These are phyloP conservation scores for Pisolithus orientalis DNA, from an alignment of 768 basidiomycete species.

Conservation along the genomic window DNA sequence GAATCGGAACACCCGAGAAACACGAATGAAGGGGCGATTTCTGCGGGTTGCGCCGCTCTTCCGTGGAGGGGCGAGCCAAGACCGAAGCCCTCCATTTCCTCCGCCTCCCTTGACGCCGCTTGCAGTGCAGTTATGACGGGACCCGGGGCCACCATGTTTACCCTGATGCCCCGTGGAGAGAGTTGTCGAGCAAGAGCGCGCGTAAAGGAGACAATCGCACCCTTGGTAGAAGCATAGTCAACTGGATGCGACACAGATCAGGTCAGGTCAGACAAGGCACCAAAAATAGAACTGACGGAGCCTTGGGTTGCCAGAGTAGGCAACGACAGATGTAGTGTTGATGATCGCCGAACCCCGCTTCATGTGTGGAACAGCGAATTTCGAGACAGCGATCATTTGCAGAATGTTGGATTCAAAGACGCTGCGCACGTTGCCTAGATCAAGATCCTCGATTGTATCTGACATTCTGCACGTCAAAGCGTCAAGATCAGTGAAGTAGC, in stretches of 20 bases:
- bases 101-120: conserved; percentile 44
- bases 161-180: conserved; percentile 50
- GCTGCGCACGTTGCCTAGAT: conserved; percentile 46
- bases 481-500: neutral
- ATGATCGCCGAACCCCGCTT: conserved; percentile 53
- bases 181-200: conserved; percentile 48
- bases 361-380: conserved; percentile 52
- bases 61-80: conserved; percentile 45
- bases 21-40: conserved; percentile 47
- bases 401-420: conserved; percentile 55
- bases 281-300: conserved; percentile 18
- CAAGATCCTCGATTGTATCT: conserved; percentile 41
- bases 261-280: conserved; percentile 7
- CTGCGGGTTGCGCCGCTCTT: conserved; percentile 45
- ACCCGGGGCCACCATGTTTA: conserved; percentile 47
- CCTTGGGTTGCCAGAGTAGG: conserved; percentile 29
- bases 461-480: conserved; percentile 29
- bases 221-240: conserved; percentile 57
- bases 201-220: conserved; percentile 52
- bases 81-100: conserved; percentile 51
- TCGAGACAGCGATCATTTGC: conserved; percentile 52
- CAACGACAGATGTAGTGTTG: conserved; percentile 56
- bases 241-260: conserved; percentile 14
- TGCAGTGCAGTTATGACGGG: conserved; percentile 56
- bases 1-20: conserved; percentile 44